These are phyloP conservation scores for Trichoderma parareesei DNA, from an alignment of 495 filamentous ascomycete species.

Conservation along the genomic window DNA sequence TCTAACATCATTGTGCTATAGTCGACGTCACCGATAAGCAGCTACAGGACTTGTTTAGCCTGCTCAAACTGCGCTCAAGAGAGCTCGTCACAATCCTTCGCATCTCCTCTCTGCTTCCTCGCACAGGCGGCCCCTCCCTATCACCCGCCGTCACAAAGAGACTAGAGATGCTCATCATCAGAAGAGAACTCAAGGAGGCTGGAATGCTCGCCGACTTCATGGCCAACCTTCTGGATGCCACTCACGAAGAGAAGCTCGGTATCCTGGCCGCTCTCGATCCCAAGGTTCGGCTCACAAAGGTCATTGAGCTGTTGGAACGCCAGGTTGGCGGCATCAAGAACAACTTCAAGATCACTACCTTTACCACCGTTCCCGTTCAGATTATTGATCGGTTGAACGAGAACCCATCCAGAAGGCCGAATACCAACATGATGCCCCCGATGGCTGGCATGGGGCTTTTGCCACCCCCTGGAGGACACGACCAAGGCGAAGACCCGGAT, in stretches of 20 bases:
- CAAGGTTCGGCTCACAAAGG: constrained; percentile 65
- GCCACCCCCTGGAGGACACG: constrained; percentile 27
- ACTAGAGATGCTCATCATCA: constrained; percentile 74
- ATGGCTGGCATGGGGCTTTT: constrained; percentile 44
- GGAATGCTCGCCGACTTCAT: constrained; percentile 93
- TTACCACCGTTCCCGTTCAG: constrained; percentile 52
- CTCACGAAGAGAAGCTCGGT: constrained; percentile 80
- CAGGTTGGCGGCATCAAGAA: constrained; percentile 76
- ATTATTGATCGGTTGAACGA: constrained; percentile 29
- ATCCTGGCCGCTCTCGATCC: constrained; percentile 70
- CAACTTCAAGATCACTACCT: constrained; percentile 67
- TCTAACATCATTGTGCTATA: constrained; percentile 19
- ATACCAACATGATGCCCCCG: constrained; percentile 37
- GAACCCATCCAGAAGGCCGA: constrained; percentile 18
- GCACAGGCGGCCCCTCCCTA: constrained; percentile 48
- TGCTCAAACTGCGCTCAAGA: constrained; percentile 71
- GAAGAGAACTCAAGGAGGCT: constrained; percentile 68
- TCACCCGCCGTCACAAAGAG: constrained; percentile 78
- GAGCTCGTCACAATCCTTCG: constrained; percentile 75
- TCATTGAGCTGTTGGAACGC: constrained; percentile 69
- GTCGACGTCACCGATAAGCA: constrained; percentile 42
- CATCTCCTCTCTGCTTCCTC: constrained; percentile 67
- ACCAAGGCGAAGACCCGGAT: constrained; percentile 57
- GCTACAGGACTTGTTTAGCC: constrained; percentile 61
- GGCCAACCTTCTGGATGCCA: constrained; percentile 77